phyloP scores from a whole-genome alignment of 78 protist species.

The Dictyostelium firmibasis region DNA sequence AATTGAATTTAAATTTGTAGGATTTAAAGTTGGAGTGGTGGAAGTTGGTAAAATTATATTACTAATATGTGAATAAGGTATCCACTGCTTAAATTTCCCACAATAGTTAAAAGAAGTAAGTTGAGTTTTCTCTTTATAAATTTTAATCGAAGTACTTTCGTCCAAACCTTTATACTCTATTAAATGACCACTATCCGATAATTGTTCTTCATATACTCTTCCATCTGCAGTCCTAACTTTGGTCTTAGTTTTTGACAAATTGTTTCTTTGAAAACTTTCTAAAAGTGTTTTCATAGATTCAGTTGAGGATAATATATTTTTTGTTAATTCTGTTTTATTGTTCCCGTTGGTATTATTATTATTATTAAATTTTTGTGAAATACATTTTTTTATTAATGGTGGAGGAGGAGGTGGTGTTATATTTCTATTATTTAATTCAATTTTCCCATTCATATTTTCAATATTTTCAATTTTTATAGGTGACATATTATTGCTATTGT shows the following conservation, averaged over 20 bases:
- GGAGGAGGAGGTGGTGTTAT: constrained; percentile 15
- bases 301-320: neutral
- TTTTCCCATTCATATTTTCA: neutral
- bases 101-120: constrained; percentile 18
- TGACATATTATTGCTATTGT: neutral
- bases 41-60: neutral
- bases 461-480: neutral
- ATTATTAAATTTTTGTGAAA: neutral
- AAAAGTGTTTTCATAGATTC: neutral
- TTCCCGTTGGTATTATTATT: neutral
- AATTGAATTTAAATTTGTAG: neutral
- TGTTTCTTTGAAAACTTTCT: neutral
- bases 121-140: neutral
- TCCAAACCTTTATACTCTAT: constrained; percentile 46
- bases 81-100: constrained; percentile 10
- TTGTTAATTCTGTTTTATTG: neutral
- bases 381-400: neutral
- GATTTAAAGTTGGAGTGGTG: neutral
- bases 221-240: constrained; percentile 76
- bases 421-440: neutral
- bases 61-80: neutral
- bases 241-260: constrained; percentile 27
- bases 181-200: neutral
- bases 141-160: neutral
- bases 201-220: constrained; percentile 51